Base-by-base conservation (phyloP, 306 rosid species). In the Sindora glabra region DNA sequence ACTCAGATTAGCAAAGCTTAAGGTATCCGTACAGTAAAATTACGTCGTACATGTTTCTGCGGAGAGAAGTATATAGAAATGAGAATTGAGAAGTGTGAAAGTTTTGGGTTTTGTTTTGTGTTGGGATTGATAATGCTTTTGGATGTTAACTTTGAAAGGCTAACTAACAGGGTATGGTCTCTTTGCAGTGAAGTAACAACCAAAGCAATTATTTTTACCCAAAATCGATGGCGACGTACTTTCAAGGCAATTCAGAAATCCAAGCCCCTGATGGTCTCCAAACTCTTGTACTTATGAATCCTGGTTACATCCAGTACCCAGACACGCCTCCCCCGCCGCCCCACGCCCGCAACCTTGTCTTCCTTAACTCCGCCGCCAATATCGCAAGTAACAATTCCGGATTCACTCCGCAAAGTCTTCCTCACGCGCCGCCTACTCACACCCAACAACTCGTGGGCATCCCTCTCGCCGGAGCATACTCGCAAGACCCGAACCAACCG, bases 251-350 rank as follows among this genome's bases (percentile, higher is more conserved):
- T 74, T 62, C 99, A 10, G 96, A 86, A 54, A 89, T 89, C 67
- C 96, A 82, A 80, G 77, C 81, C 2, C 26, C 82, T 14, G 96
- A 78, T 25, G 94, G 90, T 26, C 81, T 92, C 38, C 99, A 92
- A 48, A 92, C 99, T 3, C 89, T 92, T 0, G 74, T 92, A 2
- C 87, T 92, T 46, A 92, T 89, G 99, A 92, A 92, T 69, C 97
- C 88, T 2, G 84, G 81, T 12, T 92, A 89, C 52, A 77, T 82
- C 40, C 95, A 85, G 16, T 89, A 76, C 70, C 77, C 99, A 15
- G 99, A 89, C 56, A 49, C 89, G 0, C 70, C 86, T 8, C 86
- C 90, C 8, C 96, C 83, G 1, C 86, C 76, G 1, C 68, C 13
- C 23, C 89, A 59, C 5, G 58, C 74, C 52, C 74, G 72, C 65